Evolutionary conservation across 139 green algal species (phyloP), one percentile per base, ranked within the genome.

Genomic region (Zygnema circumcarinatum): DNA sequence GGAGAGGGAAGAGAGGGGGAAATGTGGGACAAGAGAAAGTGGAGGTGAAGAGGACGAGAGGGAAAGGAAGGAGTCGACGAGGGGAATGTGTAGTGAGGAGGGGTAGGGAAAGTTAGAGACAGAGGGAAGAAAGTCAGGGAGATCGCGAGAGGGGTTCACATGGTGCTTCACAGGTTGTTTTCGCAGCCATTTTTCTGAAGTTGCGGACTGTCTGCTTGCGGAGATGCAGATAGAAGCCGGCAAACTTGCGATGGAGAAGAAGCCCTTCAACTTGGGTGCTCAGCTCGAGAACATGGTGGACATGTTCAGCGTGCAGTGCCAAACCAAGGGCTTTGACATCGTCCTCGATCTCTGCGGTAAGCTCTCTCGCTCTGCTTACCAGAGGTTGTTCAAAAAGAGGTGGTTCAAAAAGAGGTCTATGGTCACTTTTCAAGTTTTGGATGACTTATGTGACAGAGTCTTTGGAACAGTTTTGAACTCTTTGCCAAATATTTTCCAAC

Each of bases 281-380:
- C 41, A 84, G 76, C 20, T 84, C 31, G 76, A 84, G 36, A 83
- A 38, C 36, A 31, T 84, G 21, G 76, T 84, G 20, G 76, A 84
- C 56, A 84, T 84, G 76, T 84, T 84, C 76, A 21, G 41, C 36
- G 76, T 84, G 76, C 76, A 84, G 36, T 79, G 76, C 76, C 36
- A 83, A 16, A 20, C 76, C 20, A 83, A 38, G 21, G 76, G 76
- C 76, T 38, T 84, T 20, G 76, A 84, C 31, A 79, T 84, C 20
- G 76, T 52, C 22, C 76, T 84, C 36, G 21, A 79, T 76, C 76
- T 84, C 36, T 38, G 35, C 79, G 76, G 76, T 84, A 7, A 21
- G 21, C 21, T n/a, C n/a, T n/a, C n/a, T n/a, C n/a, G n/a, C n/a
- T n/a, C n/a, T n/a, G n/a, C 29, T 35, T 29, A 72, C 56, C 29